These are phyloP conservation scores for Nothomitra cinnamomea DNA, from an alignment of 2,329 filamentous ascomycete genomes.

Conservation along the genomic window DNA sequence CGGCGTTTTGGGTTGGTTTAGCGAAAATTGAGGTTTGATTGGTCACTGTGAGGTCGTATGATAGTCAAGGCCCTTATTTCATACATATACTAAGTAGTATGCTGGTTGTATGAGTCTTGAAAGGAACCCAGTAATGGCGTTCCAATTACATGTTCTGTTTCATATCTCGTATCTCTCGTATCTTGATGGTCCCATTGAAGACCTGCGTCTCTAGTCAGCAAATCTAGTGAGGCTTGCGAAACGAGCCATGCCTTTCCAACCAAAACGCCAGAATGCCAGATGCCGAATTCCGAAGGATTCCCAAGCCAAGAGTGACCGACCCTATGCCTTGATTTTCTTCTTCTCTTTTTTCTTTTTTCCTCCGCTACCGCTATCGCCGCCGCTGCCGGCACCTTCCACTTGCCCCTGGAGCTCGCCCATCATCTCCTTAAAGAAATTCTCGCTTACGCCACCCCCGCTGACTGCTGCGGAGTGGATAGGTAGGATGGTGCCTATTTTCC, in stretches of 20 bases:
- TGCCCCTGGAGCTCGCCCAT: conserved; percentile 73
- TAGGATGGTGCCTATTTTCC: conserved; percentile 74
- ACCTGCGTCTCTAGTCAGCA: too few relatives aligned
- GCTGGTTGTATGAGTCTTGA: too few relatives aligned
- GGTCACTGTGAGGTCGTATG: too few relatives aligned
- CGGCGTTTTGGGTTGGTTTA: too few relatives aligned
- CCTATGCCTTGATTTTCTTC: conserved; percentile 26
- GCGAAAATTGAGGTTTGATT: too few relatives aligned
- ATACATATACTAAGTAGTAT: too few relatives aligned
- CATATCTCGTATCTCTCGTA: too few relatives aligned
- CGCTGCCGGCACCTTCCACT: conserved; percentile 15
- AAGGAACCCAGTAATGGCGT: too few relatives aligned
- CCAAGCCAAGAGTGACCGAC: neutral
- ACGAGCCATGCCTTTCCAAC: neutral
- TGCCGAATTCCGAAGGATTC: neutral
- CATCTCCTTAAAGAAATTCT: conserved; percentile 91
- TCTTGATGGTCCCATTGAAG: too few relatives aligned
- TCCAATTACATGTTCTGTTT: too few relatives aligned
- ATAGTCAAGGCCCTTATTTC: too few relatives aligned
- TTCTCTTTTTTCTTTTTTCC: conserved; percentile 30
- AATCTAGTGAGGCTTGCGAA: too few relatives aligned
- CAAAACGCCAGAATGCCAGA: neutral
- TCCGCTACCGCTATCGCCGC: conserved; percentile 15
- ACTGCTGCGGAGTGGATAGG: conserved; percentile 80
- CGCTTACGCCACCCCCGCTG: conserved; percentile 81